A percentile compares a stretch with the other conserved stretches of the same genome.
Evolutionary conservation across 2,329 filamentous ascomycete species (phyloP).

Genomic region (Nigrospora osmanthi): DNA sequence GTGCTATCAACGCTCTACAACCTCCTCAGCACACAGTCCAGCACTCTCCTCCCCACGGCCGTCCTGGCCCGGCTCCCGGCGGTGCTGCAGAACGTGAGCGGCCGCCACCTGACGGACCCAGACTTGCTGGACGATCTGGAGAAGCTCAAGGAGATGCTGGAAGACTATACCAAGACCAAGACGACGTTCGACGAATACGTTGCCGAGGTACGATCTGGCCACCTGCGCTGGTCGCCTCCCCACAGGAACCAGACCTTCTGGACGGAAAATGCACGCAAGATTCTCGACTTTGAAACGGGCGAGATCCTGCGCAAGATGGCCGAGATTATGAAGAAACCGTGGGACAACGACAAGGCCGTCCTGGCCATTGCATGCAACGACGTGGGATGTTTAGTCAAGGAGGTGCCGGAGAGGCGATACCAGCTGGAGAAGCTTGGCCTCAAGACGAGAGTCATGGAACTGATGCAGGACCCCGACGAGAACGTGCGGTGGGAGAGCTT

Average conservation of each 20-base stretch:
- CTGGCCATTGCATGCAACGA: slow-evolving; percentile 91
- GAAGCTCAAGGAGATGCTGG: slow-evolving; percentile 53
- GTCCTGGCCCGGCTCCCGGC: slow-evolving; percentile 75
- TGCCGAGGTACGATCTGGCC: slow-evolving; percentile 76
- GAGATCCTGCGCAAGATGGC: slow-evolving; percentile 72
- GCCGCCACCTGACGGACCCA: slow-evolving; percentile 55
- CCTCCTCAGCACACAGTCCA: slow-evolving; percentile 62
- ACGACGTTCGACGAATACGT: slow-evolving; percentile 84
- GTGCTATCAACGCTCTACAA: slow-evolving; percentile 86
- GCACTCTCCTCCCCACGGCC: slow-evolving; percentile 74
- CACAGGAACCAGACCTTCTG: slow-evolving; percentile 84
- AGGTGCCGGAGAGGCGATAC: slow-evolving; percentile 75
- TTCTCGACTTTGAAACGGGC: slow-evolving; percentile 76
- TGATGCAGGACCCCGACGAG: slow-evolving; percentile 87
- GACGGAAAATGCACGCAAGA: slow-evolving; percentile 82
- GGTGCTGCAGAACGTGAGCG: slow-evolving; percentile 54
- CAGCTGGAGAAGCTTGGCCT: slow-evolving; percentile 77
- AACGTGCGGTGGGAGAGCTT: slow-evolving; percentile 88
- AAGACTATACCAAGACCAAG: slow-evolving; percentile 62
- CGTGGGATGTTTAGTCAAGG: slow-evolving; percentile 78
- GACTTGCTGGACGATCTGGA: slow-evolving; percentile 57
- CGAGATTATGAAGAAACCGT: slow-evolving; percentile 71
- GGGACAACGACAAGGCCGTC: slow-evolving; percentile 77
- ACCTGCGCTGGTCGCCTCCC: slow-evolving; percentile 87
- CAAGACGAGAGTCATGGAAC: slow-evolving; percentile 83